Conservation (phyloP, 2,329 filamentous ascomycete species). For the Thermoascus crustaceus region DNA sequence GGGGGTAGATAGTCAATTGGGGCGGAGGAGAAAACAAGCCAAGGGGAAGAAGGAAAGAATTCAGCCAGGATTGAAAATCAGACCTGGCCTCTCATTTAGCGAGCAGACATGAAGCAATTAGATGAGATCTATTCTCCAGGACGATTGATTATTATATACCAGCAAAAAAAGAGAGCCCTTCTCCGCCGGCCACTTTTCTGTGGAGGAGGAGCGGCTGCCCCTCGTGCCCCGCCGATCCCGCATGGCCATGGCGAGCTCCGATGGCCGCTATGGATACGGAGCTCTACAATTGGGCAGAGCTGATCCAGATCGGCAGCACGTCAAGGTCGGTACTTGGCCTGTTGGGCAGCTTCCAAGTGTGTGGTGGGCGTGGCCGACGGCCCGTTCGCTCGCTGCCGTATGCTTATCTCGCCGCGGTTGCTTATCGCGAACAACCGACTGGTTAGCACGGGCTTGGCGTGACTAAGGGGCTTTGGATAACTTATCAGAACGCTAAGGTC, state of each 20-base stretch:
- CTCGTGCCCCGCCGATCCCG: background rate
- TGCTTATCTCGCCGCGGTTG: background rate
- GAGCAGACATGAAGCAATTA: too few relatives aligned
- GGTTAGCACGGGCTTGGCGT: background rate
- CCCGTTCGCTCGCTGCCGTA: background rate
- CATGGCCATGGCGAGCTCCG: slow-evolving; percentile 1
- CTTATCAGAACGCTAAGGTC: too few relatives aligned
- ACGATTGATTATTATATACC: background rate
- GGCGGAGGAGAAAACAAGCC: background rate
- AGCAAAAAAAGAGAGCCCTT: too few relatives aligned
- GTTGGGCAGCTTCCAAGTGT: too few relatives aligned
- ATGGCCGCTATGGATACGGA: background rate
- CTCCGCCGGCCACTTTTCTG: background rate
- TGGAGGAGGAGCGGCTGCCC: background rate
- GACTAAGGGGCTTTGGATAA: background rate
- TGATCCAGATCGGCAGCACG: too few relatives aligned
- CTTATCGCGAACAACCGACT: background rate
- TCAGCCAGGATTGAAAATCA: too few relatives aligned
- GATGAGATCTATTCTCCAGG: too few relatives aligned
- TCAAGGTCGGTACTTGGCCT: too few relatives aligned
- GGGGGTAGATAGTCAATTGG: too few relatives aligned
- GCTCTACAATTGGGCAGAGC: too few relatives aligned
- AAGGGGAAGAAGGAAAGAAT: too few relatives aligned
- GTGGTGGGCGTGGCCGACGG: background rate
- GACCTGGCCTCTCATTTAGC: too few relatives aligned